phyloP scores from a whole-genome alignment of 768 basidiomycete species.

The Lentinula guzmanii region DNA sequence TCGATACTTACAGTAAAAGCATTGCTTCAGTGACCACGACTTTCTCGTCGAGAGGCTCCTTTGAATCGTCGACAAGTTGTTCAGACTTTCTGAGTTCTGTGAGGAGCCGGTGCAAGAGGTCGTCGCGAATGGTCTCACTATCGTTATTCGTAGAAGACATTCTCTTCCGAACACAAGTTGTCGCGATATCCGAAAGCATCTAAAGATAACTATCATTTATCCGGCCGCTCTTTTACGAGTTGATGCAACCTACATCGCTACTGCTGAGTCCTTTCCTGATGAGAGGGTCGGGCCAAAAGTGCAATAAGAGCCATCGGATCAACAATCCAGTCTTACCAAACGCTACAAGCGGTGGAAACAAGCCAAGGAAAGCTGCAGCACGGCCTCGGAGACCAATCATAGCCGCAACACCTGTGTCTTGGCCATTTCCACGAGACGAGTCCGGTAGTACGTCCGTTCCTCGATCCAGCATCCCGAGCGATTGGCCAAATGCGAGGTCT shows the following conservation, averaged over 20 bases:
- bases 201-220: not conserved
- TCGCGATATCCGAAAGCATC: slow-evolving; percentile 2
- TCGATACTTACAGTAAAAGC: not conserved
- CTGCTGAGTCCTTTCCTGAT: slow-evolving; percentile 1
- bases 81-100: not conserved
- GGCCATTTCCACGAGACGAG: not conserved
- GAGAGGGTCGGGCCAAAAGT: slow-evolving; percentile 3
- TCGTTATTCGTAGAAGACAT: not conserved
- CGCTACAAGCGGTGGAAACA: not conserved
- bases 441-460: not conserved
- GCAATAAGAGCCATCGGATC: not conserved
- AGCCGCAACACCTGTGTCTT: not conserved
- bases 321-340: not conserved
- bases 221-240: not conserved
- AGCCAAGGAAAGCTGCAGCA: not conserved
- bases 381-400: slow-evolving; percentile 5
- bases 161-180: not conserved
- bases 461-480: slow-evolving; percentile 4
- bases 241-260: not conserved
- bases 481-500: slow-evolving; percentile 4
- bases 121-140: not conserved
- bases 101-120: not conserved
- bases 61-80: not conserved
- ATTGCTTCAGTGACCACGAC: slow-evolving; percentile 1
- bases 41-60: not conserved